phyloP scores from a whole-genome alignment of 768 basidiomycete genomes.

The Hirschioporus abietinus region DNA sequence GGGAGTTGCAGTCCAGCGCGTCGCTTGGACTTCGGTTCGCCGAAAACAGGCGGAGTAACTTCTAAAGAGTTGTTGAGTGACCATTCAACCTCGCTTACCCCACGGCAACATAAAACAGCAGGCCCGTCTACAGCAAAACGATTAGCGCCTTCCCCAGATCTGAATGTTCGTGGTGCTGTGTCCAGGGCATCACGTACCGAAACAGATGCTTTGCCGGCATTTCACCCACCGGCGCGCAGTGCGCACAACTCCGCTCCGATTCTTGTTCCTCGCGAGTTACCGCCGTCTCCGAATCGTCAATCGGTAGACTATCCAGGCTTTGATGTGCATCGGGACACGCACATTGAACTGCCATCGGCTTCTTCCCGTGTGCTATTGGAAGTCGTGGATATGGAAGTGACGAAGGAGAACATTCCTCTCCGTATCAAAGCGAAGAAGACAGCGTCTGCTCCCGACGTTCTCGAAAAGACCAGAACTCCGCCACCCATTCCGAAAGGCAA shows the following conservation, averaged over 20 bases:
- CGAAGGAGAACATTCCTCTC: constrained; percentile 57
- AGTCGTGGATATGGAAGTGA: constrained; percentile 30
- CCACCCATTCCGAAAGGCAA: constrained; percentile 21
- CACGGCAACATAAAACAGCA: neutral
- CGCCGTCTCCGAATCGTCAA: constrained; percentile 40
- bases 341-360: constrained; percentile 12
- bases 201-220: constrained; percentile 23
- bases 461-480: constrained; percentile 17
- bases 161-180: neutral
- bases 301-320: constrained; percentile 70
- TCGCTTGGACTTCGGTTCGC: neutral
- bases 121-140: neutral
- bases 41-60: neutral
- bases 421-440: constrained; percentile 41
- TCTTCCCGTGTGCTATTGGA: neutral
- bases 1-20: neutral
- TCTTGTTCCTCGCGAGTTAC: constrained; percentile 32
- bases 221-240: constrained; percentile 15
- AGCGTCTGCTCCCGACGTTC: constrained; percentile 17
- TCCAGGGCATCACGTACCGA: neutral
- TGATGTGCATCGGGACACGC: constrained; percentile 44
- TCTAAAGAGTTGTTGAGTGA: neutral
- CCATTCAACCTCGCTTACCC: neutral
- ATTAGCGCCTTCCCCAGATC: neutral
- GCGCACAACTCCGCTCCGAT: constrained; percentile 12